phyloP scores from a whole-genome alignment of 2,329 filamentous ascomycete species.

The Aspergillus carbonarius region DNA sequence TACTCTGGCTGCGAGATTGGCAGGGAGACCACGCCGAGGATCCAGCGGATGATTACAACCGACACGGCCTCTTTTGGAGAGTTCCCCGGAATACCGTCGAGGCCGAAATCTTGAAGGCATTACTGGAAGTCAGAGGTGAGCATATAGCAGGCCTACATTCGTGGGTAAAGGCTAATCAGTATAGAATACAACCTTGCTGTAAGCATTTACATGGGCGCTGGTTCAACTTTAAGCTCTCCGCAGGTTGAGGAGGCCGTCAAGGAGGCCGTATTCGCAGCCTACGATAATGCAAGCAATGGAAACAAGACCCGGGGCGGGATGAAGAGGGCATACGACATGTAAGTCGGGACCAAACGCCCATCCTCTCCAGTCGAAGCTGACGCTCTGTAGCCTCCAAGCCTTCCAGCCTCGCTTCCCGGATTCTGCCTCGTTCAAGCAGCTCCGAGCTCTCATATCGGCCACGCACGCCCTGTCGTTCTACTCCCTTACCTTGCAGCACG shows the following conservation, averaged over 20 bases:
- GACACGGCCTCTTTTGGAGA: constrained; percentile 50
- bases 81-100: constrained; percentile 53
- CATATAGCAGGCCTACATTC: not conserved
- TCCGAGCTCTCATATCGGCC: constrained; percentile 57
- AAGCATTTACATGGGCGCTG: constrained; percentile 39
- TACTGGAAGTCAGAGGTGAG: constrained; percentile 50
- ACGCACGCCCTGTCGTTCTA: constrained; percentile 67
- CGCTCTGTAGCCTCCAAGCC: constrained; percentile 36
- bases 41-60: constrained; percentile 30
- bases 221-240: constrained; percentile 38
- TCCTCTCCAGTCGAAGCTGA: not conserved
- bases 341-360: constrained; percentile 21
- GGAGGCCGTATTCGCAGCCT: constrained; percentile 54
- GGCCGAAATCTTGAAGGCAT: constrained; percentile 56
- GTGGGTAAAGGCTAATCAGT: constrained; percentile 15
- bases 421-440: constrained; percentile 44
- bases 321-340: constrained; percentile 61
- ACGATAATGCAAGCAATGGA: constrained; percentile 66
- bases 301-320: constrained; percentile 62
- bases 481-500: constrained; percentile 62
- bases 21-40: constrained; percentile 33
- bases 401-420: constrained; percentile 45
- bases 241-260: constrained; percentile 55
- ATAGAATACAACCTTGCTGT: constrained; percentile 44
- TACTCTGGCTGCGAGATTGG: constrained; percentile 65